Conservation (phyloP, 1,139 yeast genomes). For the Casaregolazyma suthepensis region DNA sequence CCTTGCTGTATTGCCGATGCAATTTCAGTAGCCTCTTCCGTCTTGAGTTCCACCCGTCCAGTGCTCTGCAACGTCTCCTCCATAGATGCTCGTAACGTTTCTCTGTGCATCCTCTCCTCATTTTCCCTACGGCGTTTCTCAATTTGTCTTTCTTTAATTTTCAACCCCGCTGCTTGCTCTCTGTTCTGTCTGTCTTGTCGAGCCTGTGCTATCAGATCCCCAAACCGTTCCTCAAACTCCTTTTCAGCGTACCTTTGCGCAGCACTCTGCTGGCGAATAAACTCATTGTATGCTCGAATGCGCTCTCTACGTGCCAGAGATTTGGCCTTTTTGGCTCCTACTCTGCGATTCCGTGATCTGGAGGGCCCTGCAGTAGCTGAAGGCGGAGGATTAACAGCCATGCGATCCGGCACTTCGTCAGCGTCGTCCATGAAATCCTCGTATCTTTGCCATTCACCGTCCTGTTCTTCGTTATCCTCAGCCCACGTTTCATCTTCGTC, state of each 20-base stretch:
- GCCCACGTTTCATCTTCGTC: constrained; percentile 11
- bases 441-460: constrained; percentile 8
- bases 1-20: constrained; percentile 14
- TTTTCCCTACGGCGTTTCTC: constrained; percentile 20
- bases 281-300: constrained; percentile 30
- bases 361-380: constrained; percentile 9
- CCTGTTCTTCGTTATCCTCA: constrained; percentile 10
- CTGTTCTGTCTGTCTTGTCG: constrained; percentile 21
- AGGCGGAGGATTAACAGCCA: constrained; percentile 17
- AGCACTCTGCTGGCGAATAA: constrained; percentile 28
- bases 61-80: constrained; percentile 9
- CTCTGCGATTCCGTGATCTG: constrained; percentile 17
- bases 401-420: constrained; percentile 7
- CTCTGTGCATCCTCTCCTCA: constrained; percentile 9
- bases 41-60: constrained; percentile 13
- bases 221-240: constrained; percentile 25
- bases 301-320: constrained; percentile 30
- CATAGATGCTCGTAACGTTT: constrained; percentile 9
- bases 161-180: constrained; percentile 20
- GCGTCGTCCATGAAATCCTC: constrained; percentile 3
- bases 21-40: constrained; percentile 14
- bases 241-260: constrained; percentile 21
- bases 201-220: constrained; percentile 27
- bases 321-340: constrained; percentile 31
- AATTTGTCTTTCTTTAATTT: constrained; percentile 18